Base-by-base conservation (phyloP, 2,329 filamentous ascomycete genomes). In the Microdochium nivale region DNA sequence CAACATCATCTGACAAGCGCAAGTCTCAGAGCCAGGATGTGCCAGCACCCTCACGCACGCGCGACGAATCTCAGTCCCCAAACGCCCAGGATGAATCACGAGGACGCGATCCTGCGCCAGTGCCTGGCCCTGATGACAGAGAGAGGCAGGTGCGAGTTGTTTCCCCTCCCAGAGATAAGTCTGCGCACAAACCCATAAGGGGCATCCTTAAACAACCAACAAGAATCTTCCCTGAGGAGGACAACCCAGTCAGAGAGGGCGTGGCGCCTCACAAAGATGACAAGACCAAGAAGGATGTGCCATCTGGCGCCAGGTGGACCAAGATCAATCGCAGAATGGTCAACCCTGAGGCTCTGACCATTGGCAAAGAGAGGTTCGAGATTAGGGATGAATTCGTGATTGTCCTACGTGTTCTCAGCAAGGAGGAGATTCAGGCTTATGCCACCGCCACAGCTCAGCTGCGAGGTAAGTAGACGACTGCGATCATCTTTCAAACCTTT, bases 321-420 rank as follows among this genome's bases (percentile, higher is more conserved):
- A 95, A 94, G 72, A 91, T 97, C 63, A 88, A 87, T 64, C 83
- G 91, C 52, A 84, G 86, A 58, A 79, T 95, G 51, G 91, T 97
- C 60, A 96, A 95, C 59, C 90, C 91, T 0, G 87, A 92, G 59
- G 90, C 91, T 0, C 72, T 97, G 47, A 87, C 88, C 53, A 79
- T 88, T 55, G 87, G 88, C n/a, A 88, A 94, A 60, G 91, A 96
- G 71, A 79, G 92, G 27, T 97, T 87, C 59, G 92, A 97, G 68
- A 88, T 95, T 60, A 81, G 90, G n/a, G 81, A 90, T 54, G 90
- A 96, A 62, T 95, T 90, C 67, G 90, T 97, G 53, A 96, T 96
- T 66, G 90, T 96, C 2, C 75, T 97, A 52, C 79, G 91, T 52
- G 92, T 96, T 8, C 68, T 97, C 64, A 88, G 83, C 48, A 88